Conservation (phyloP, 2,329 filamentous ascomycete genomes). For the Calonectria crousiana region DNA sequence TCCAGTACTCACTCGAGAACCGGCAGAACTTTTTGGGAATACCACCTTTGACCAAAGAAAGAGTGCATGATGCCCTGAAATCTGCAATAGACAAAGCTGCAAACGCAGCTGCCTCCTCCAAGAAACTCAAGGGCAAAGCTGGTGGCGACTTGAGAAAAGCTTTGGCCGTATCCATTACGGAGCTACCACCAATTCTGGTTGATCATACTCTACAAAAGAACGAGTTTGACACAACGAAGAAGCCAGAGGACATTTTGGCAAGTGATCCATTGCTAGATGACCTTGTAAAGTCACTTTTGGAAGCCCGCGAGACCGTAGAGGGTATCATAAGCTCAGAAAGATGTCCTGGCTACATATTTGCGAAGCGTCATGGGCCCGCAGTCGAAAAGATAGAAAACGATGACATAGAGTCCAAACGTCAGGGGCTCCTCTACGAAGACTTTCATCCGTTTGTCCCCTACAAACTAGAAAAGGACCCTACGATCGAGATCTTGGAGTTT, state of each 20-base stretch:
- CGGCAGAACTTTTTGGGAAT: conserved; percentile 86
- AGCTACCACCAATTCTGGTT: conserved; percentile 87
- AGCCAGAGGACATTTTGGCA: conserved; percentile 77
- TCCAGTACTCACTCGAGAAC: conserved; percentile 83
- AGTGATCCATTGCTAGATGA: conserved; percentile 73
- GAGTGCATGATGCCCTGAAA: conserved; percentile 77
- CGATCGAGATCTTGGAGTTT: conserved; percentile 79
- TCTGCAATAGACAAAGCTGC: conserved; percentile 72
- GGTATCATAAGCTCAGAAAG: conserved; percentile 74
- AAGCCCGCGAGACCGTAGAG: conserved; percentile 77
- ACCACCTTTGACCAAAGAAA: conserved; percentile 79
- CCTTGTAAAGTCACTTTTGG: conserved; percentile 75
- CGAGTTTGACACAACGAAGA: conserved; percentile 75
- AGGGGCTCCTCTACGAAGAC: conserved; percentile 84
- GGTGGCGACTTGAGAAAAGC: conserved; percentile 84
- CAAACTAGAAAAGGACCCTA: conserved; percentile 79
- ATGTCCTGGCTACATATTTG: conserved; percentile 89
- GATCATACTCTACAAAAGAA: conserved; percentile 84
- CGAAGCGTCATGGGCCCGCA: conserved; percentile 65
- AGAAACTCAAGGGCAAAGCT: conserved; percentile 79
- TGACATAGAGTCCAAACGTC: conserved; percentile 51
- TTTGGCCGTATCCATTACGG: conserved; percentile 85
- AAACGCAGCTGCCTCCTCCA: conserved; percentile 57
- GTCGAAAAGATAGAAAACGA: conserved; percentile 46
- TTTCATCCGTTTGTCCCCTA: conserved; percentile 92